Conservation (phyloP, 2,329 filamentous ascomycete genomes). For the Colletotrichum sp. region DNA sequence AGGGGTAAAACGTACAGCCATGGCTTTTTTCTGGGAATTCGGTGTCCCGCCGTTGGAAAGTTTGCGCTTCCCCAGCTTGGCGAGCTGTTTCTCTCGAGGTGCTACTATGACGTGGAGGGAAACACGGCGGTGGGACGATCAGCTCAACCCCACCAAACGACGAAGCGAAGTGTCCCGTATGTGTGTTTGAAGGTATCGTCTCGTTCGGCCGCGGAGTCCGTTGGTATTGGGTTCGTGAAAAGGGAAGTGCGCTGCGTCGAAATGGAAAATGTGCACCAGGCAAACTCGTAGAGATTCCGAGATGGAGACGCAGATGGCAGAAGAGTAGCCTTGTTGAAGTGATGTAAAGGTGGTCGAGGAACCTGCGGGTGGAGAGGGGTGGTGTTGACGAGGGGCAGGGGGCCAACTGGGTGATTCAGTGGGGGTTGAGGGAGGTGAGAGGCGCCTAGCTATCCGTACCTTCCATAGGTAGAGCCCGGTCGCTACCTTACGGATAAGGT, state of each 20-base stretch:
- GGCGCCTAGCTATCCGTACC: not conserved
- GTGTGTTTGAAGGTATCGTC: not conserved
- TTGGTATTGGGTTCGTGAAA: constrained; percentile 18
- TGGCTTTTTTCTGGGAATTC: constrained; percentile 63
- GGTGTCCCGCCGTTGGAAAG: constrained; percentile 64
- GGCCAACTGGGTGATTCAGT: not conserved
- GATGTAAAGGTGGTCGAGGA: constrained; percentile 16
- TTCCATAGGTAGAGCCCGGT: too few relatives aligned
- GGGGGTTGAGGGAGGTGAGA: not conserved
- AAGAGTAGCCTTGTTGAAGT: constrained; percentile 12
- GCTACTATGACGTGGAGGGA: constrained; percentile 24
- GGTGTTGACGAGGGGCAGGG: constrained; percentile 11
- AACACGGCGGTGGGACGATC: constrained; percentile 19
- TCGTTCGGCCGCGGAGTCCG: not conserved
- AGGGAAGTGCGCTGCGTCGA: constrained; percentile 26
- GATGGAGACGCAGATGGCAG: constrained; percentile 1
- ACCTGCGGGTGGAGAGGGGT: not conserved
- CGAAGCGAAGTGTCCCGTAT: constrained; percentile 17
- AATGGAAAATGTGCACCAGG: constrained; percentile 2
- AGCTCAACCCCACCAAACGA: constrained; percentile 40
- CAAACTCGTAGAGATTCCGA: constrained; percentile 5
- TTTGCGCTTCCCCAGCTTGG: constrained; percentile 72
- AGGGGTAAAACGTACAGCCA: constrained; percentile 57
- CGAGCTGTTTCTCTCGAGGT: constrained; percentile 24
- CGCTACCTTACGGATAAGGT: not conserved